These are phyloP conservation scores for Schwanniomyces vanrijiae DNA, from an alignment of 805 yeast species.

Conservation along the genomic window DNA sequence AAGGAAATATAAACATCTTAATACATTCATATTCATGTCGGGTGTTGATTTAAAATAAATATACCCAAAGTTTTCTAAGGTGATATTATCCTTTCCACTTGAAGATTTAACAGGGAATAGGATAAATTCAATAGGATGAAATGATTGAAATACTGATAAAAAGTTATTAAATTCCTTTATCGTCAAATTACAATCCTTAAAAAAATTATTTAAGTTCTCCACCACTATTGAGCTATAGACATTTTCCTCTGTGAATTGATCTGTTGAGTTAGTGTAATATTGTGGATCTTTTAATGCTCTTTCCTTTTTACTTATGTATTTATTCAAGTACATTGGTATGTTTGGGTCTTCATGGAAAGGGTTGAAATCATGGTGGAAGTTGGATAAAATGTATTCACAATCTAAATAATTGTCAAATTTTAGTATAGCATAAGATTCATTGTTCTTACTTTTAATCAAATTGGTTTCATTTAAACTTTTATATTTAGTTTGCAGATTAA, in stretches of 20 bases:
- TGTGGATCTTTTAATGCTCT: slow-evolving; percentile 43
- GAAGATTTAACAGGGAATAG: slow-evolving; percentile 49
- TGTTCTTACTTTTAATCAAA: slow-evolving; percentile 16
- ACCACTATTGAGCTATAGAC: slow-evolving; percentile 25
- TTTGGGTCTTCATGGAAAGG: slow-evolving; percentile 25
- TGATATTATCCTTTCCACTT: slow-evolving; percentile 10
- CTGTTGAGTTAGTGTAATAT: background rate
- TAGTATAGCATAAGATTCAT: slow-evolving; percentile 28
- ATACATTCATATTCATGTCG: slow-evolving; percentile 44
- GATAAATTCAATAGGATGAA: slow-evolving; percentile 49
- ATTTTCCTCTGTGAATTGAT: slow-evolving; percentile 12
- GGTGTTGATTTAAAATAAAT: slow-evolving; percentile 38
- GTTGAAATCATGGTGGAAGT: slow-evolving; percentile 16
- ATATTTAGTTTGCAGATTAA: slow-evolving; percentile 17
- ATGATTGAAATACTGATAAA: slow-evolving; percentile 41
- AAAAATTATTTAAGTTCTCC: slow-evolving; percentile 53
- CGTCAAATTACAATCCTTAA: slow-evolving; percentile 47
- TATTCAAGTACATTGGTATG: slow-evolving; percentile 51
- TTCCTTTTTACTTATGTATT: slow-evolving; percentile 65
- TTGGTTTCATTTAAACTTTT: slow-evolving; percentile 20
- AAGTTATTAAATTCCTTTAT: slow-evolving; percentile 34
- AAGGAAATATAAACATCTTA: slow-evolving; percentile 48
- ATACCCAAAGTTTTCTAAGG: slow-evolving; percentile 51
- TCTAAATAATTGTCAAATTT: slow-evolving; percentile 34
- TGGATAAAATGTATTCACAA: slow-evolving; percentile 25